Conservation (phyloP, 208 protist species). For the Porcisia hertigi region DNA sequence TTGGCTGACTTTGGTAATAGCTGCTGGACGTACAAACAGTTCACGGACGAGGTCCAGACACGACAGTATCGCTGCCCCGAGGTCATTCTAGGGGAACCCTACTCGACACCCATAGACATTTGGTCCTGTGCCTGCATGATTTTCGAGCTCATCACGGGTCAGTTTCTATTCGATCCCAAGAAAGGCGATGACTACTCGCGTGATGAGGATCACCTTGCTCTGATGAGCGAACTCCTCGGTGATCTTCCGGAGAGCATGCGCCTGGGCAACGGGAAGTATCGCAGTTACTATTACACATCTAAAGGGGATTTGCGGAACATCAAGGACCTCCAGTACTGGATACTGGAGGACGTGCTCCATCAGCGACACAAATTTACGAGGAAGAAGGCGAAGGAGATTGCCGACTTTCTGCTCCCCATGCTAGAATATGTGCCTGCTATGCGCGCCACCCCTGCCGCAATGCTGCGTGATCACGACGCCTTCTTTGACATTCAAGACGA, state of each 20-base stretch:
- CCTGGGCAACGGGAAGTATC: slow-evolving; percentile 71
- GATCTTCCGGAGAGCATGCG: slow-evolving; percentile 89
- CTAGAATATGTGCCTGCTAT: slow-evolving; percentile 88
- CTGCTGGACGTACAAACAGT: slow-evolving; percentile 97
- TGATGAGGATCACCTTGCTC: slow-evolving; percentile 93
- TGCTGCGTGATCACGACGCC: slow-evolving; percentile 77
- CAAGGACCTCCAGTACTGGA: slow-evolving; percentile 78
- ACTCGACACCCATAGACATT: slow-evolving; percentile 87
- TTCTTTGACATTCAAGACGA: slow-evolving; percentile 89
- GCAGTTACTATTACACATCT: slow-evolving; percentile 88
- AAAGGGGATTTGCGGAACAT: slow-evolving; percentile 78
- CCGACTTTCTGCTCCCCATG: slow-evolving; percentile 95
- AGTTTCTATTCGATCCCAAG: slow-evolving; percentile 94
- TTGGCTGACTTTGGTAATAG: slow-evolving; percentile 99
- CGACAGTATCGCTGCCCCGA: slow-evolving; percentile 93
- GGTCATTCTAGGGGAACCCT: slow-evolving; percentile 90
- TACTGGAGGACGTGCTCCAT: slow-evolving; percentile 88
- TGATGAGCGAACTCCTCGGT: slow-evolving; percentile 95
- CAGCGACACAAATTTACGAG: slow-evolving; percentile 92
- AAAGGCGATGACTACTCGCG: slow-evolving; percentile 88
- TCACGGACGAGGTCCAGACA: slow-evolving; percentile 95
- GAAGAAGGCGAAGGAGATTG: slow-evolving; percentile 91
- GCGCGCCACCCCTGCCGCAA: slow-evolving; percentile 84
- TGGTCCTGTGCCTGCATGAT: slow-evolving; percentile 94
- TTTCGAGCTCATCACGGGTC: slow-evolving; percentile 94